These are phyloP conservation scores for Vitrella brassicaformis DNA, from an alignment of 73 alveolate genomes.

Conservation along the genomic window DNA sequence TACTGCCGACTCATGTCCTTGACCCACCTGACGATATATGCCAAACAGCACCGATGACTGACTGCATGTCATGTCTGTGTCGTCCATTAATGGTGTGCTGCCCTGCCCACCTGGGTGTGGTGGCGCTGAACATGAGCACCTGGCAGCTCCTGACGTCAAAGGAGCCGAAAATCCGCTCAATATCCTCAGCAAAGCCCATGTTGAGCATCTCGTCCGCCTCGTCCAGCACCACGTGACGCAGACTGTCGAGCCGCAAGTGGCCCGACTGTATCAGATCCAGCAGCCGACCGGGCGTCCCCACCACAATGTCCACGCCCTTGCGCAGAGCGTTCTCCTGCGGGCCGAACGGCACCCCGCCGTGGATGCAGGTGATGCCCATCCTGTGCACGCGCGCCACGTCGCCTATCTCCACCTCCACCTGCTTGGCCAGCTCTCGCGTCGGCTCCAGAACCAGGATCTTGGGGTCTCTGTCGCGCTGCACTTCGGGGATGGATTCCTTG, in stretches of 20 bases:
- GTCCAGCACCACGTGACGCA: conserved; percentile 67
- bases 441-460: conserved; percentile 52
- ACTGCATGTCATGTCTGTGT: no score
- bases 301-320: conserved; percentile 86
- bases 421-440: conserved; percentile 86
- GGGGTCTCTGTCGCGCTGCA: not conserved
- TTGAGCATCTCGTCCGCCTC: conserved; percentile 90
- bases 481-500: conserved; percentile 31
- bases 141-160: conserved; percentile 14
- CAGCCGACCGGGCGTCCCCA: conserved; percentile 97
- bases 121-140: conserved; percentile 87
- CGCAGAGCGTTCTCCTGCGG: conserved; percentile 65
- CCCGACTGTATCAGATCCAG: no score
- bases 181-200: not conserved
- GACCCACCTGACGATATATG: no score
- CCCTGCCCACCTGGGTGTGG: conserved; percentile 95
- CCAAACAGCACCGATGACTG: no score
- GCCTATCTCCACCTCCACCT: conserved; percentile 54
- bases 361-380: conserved; percentile 22
- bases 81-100: no score
- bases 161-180: not conserved
- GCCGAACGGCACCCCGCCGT: conserved; percentile 80
- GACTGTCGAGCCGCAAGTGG: no score
- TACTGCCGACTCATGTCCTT: not conserved
- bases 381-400: conserved; percentile 35